Conservation (phyloP, 2,329 filamentous ascomycete species). For the Colletotrichum cereale region DNA sequence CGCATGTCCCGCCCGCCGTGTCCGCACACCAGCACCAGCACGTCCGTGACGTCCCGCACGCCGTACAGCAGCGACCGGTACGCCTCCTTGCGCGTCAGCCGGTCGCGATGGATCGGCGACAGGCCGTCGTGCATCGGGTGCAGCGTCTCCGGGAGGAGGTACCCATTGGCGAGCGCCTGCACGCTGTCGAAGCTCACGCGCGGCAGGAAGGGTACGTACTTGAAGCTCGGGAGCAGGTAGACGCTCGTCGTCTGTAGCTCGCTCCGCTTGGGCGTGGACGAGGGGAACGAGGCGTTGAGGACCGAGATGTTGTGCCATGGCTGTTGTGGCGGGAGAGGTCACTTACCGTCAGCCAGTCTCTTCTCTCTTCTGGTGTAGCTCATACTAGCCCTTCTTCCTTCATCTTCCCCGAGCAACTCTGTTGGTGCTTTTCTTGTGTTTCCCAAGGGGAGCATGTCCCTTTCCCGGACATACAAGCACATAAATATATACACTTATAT, state of each 20-base stretch:
- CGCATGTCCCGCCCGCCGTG: constrained; percentile 85
- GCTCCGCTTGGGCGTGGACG: constrained; percentile 60
- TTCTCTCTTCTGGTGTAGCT: neutral
- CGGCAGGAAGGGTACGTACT: constrained; percentile 80
- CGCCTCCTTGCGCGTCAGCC: constrained; percentile 62
- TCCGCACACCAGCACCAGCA: constrained; percentile 88
- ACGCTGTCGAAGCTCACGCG: constrained; percentile 69
- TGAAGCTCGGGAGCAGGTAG: constrained; percentile 86
- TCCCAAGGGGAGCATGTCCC: too few species aligned
- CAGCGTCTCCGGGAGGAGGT: constrained; percentile 72
- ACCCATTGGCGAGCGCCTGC: constrained; percentile 72
- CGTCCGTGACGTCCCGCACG: constrained; percentile 73
- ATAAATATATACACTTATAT: neutral
- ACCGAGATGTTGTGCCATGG: constrained; percentile 86
- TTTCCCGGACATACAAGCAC: neutral
- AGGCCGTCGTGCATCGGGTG: constrained; percentile 72
- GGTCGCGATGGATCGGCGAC: constrained; percentile 68
- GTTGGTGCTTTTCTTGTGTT: neutral
- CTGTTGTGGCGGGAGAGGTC: constrained; percentile 58
- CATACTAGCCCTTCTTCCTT: too few species aligned
- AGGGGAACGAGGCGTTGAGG: constrained; percentile 80
- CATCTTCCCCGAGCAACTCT: neutral
- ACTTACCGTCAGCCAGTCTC: constrained; percentile 50
- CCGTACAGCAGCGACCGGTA: constrained; percentile 65
- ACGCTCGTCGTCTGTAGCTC: constrained; percentile 71